Percentiles rank a stretch among this genome's conserved stretches.
These are phyloP conservation scores for Pythium phragmiticola DNA, from an alignment of 352 stramenopile species.

Conservation along the genomic window DNA sequence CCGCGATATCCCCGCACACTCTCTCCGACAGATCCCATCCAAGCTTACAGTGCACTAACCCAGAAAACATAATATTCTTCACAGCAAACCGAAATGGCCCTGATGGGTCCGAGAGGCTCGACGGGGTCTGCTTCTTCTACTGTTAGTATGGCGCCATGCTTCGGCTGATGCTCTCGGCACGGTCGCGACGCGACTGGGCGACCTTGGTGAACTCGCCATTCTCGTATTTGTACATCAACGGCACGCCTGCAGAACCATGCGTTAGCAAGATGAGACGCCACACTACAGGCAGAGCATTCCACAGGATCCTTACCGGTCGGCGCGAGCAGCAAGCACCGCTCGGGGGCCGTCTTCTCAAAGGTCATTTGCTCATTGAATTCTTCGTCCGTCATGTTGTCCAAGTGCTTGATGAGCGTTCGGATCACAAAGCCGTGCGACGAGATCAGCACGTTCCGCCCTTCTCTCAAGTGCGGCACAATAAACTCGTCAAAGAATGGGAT, in stretches of 20 bases:
- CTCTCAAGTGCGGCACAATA: slow-evolving; percentile 68
- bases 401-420: slow-evolving; percentile 81
- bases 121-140: too few species aligned
- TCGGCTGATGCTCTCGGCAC: slow-evolving; percentile 69
- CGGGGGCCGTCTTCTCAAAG: slow-evolving; percentile 75
- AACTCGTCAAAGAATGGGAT: slow-evolving; percentile 80
- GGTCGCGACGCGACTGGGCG: slow-evolving; percentile 65
- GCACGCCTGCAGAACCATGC: slow-evolving; percentile 43
- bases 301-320: slow-evolving; percentile 48
- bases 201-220: slow-evolving; percentile 72
- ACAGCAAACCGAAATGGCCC: too few species aligned
- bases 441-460: slow-evolving; percentile 73
- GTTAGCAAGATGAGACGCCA: background rate
- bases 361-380: slow-evolving; percentile 84
- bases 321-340: slow-evolving; percentile 69
- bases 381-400: slow-evolving; percentile 74
- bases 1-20: background rate
- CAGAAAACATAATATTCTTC: slow-evolving; percentile 25
- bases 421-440: slow-evolving; percentile 86
- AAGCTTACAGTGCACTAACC: slow-evolving; percentile 8
- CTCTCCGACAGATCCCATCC: background rate
- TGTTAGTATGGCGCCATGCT: slow-evolving; percentile 69
- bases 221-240: slow-evolving; percentile 82
- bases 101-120: too few species aligned
- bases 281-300: background rate